Evolutionary conservation across 1,284 basidiomycete genomes (phyloP).

Genomic region (Tilletia setariae): DNA sequence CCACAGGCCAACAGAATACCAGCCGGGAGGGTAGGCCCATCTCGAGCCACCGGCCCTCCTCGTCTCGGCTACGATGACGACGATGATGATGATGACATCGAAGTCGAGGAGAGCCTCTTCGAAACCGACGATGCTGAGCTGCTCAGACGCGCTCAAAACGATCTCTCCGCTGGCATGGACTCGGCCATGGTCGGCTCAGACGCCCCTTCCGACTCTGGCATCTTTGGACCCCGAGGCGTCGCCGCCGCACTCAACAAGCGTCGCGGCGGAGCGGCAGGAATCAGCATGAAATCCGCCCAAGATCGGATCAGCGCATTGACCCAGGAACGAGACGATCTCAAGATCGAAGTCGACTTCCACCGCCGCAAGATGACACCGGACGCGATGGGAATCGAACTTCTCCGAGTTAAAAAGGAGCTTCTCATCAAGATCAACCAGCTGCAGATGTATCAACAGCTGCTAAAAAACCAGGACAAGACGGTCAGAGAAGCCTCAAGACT

Average conservation of each 20-base stretch:
- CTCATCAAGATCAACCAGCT: constrained; percentile 45
- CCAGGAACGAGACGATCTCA: constrained; percentile 50
- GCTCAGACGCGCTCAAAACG: constrained; percentile 33
- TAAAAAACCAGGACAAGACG: constrained; percentile 48
- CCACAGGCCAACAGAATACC: constrained; percentile 23
- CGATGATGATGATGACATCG: constrained; percentile 34
- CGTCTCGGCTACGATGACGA: constrained; percentile 15
- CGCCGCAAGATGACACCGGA: constrained; percentile 47
- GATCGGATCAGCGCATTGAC: constrained; percentile 49
- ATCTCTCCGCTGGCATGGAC: constrained; percentile 35
- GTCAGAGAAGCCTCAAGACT: constrained; percentile 23
- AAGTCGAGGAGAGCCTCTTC: constrained; percentile 37
- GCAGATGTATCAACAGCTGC: constrained; percentile 42
- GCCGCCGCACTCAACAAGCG: constrained; percentile 20
- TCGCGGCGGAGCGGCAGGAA: constrained; percentile 10
- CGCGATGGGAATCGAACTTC: constrained; percentile 43
- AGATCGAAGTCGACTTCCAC: constrained; percentile 50
- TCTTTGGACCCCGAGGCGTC: constrained; percentile 17
- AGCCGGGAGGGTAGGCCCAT: constrained; percentile 23
- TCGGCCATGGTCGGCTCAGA: constrained; percentile 23
- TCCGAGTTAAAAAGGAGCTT: constrained; percentile 47
- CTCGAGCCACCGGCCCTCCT: constrained; percentile 14
- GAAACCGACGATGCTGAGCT: constrained; percentile 31
- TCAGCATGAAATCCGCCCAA: constrained; percentile 46
- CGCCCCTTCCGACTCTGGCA: constrained; percentile 21